Conservation (phyloP, 371 early-diverging fungal species). For the Neoconidiobolus thromboides region DNA sequence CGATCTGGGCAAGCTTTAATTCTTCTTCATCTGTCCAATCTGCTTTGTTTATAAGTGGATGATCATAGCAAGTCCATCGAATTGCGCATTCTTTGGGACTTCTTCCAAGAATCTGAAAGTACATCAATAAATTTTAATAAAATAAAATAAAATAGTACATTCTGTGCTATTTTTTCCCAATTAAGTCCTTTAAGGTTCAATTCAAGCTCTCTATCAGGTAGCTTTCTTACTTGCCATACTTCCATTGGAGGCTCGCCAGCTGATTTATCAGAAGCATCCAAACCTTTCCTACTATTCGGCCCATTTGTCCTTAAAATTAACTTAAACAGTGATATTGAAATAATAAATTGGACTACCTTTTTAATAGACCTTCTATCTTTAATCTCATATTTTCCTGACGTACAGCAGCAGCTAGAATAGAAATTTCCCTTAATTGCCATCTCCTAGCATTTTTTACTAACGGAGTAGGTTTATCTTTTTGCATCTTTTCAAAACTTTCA, state of each 20-base stretch:
- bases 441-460: slow-evolving; percentile 12
- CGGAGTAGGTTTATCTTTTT: slow-evolving; percentile 14
- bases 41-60: slow-evolving; percentile 54
- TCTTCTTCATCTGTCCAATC: slow-evolving; percentile 44
- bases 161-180: slow-evolving; percentile 41
- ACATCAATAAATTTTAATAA: too few relatives aligned
- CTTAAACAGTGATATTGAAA: slow-evolving; percentile 8
- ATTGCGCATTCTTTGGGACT: slow-evolving; percentile 50
- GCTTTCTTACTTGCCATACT: slow-evolving; percentile 18
- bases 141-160: not conserved
- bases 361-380: slow-evolving; percentile 14
- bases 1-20: slow-evolving; percentile 20
- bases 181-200: slow-evolving; percentile 37
- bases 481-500: slow-evolving; percentile 20
- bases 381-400: slow-evolving; percentile 19
- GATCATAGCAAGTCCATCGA: slow-evolving; percentile 68
- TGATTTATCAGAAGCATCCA: slow-evolving; percentile 6
- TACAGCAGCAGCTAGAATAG: slow-evolving; percentile 18
- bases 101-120: too few relatives aligned
- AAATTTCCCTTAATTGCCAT: slow-evolving; percentile 26
- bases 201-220: slow-evolving; percentile 23
- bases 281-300: not conserved
- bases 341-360: slow-evolving; percentile 13
- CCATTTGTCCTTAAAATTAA: not conserved
- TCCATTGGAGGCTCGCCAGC: slow-evolving; percentile 10